Evolutionary conservation across 352 stramenopile genomes (phyloP), one percentile per base, ranked within the genome.

Genomic region (Phytophthora lateralis): DNA sequence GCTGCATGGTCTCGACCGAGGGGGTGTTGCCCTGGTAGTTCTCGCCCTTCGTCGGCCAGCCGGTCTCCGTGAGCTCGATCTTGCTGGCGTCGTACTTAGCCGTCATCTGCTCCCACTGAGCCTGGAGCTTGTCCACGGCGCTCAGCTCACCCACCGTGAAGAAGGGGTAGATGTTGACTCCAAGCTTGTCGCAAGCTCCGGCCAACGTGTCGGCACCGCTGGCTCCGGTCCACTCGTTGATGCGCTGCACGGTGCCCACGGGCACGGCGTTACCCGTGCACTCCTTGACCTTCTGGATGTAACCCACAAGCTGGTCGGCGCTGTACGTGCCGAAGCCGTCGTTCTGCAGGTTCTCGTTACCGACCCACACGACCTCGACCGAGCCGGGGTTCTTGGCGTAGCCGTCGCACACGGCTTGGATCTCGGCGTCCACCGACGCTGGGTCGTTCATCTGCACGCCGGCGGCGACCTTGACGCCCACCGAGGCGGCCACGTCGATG

Each of bases 271-370:
- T 60, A 26, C 48, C 32, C 9, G 78, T 85, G 52, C 78, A 85
- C 2, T n/a, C 37, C 61, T 88, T 85, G 44, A 94, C 70, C 41
- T 81, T 67, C 10, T 73, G 29, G 46, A 91, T 88, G 71, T 85
- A 82, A 3, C 54, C 62, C 14, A 76, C 29, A 11, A 91, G 72
- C 59, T 78, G 38, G 12, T 61, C 59, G 45, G 71, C 75, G 21
- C 64, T 71, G 29, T 52, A 69, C 2, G 60, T 70, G 18, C 79
- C 81, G 38, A 78, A 86, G 55, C 52, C 66, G 27, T 70, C 62
- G 65, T 88, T 88, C 41, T 67, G 54, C 15, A 93, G 68, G 75
- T 87, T 74, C 54, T 93, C 85, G 73, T 91, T 93, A 38, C 85
- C 85, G 26, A 89, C 81, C 64, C 79, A 91, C 43, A 93, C 73